Evolutionary conservation across 2,329 filamentous ascomycete species (phyloP), one percentile per base, ranked within the genome.

Genomic region (Aspergillus caelatus): DNA sequence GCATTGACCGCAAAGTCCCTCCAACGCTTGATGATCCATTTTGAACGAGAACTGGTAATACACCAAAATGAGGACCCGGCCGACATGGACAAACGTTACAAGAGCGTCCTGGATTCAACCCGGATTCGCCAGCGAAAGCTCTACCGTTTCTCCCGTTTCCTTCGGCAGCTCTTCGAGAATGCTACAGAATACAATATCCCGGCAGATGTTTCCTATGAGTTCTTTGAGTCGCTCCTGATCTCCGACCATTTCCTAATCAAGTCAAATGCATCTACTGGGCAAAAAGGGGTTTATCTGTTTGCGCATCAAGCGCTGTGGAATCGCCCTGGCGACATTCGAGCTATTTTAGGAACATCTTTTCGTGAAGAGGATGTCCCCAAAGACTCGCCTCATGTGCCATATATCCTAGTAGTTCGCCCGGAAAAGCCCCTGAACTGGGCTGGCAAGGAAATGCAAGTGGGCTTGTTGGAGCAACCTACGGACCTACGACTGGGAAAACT

Each of bases 21-120:
- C 65, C 91, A 91, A 70, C 90, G 95, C 57, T 84, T 99, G 59
- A 96, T 92, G 73, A 86, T 89, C 65, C 95, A 95, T 21, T 99
- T 98, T 70, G 95, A 98, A 77, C 90, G 89, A 70, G 95, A 99
- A 77, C 83, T 98, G 57, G 91, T 94, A 68, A 87, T 90, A 61
- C 91, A 92, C 70, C 89, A 92, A 1, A 93, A 93, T 70, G 94
- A 98, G 78, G 91, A 90, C 62, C 88, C 90, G 0, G 82, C 88
- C 10, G 94, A 97, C 67, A 96, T 97, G 91, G 96, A 95, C 78
- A 97, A 96, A 81, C 88, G 95, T 53, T 99, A 98, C 83, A 98
- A 97, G 80, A 91, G 93, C 65, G 93, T 94, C 67, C 82, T 99
- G 2, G 95, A 99, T 77, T 98, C 95, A 0, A 96, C 98, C 26